phyloP scores from a whole-genome alignment of 192 early-diverging fungal species.

The Rhizophlyctis rosea region DNA sequence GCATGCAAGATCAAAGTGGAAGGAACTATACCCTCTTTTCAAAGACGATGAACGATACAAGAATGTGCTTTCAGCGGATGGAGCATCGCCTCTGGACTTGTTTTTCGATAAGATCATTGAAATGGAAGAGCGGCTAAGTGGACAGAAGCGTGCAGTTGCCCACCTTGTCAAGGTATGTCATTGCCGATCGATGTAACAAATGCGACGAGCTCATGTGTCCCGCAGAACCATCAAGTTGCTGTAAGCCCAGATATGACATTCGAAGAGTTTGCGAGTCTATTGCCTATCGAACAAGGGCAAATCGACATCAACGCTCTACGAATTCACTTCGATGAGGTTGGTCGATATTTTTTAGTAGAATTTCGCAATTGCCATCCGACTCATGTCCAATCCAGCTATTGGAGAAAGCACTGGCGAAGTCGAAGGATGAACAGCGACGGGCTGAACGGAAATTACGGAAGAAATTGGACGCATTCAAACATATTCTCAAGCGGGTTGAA shows the following conservation, averaged over 20 bases:
- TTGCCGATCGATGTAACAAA: too few species aligned
- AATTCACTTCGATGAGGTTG: too few species aligned
- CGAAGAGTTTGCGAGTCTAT: neutral
- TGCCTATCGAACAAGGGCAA: neutral
- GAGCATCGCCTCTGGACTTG: constrained; percentile 84
- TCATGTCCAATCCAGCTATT: constrained; percentile 39
- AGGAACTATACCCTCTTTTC: constrained; percentile 74
- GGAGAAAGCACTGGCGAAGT: constrained; percentile 51
- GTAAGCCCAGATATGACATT: constrained; percentile 9
- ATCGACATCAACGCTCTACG: too few species aligned
- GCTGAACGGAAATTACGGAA: constrained; percentile 66
- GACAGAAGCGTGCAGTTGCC: constrained; percentile 64
- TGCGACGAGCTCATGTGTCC: too few species aligned
- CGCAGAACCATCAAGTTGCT: too few species aligned
- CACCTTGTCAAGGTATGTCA: constrained; percentile 56
- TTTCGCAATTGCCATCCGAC: too few species aligned
- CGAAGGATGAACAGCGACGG: constrained; percentile 70
- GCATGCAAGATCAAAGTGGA: constrained; percentile 78
- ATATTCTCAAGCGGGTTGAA: constrained; percentile 62
- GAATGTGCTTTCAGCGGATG: constrained; percentile 73
- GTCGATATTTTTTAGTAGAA: too few species aligned
- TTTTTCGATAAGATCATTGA: constrained; percentile 90
- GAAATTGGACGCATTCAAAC: constrained; percentile 76
- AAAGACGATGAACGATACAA: constrained; percentile 66
- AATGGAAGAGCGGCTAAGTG: constrained; percentile 71